Base-by-base conservation (phyloP, 164 flowering plant genomes). In the Vitis rotundifolia region DNA sequence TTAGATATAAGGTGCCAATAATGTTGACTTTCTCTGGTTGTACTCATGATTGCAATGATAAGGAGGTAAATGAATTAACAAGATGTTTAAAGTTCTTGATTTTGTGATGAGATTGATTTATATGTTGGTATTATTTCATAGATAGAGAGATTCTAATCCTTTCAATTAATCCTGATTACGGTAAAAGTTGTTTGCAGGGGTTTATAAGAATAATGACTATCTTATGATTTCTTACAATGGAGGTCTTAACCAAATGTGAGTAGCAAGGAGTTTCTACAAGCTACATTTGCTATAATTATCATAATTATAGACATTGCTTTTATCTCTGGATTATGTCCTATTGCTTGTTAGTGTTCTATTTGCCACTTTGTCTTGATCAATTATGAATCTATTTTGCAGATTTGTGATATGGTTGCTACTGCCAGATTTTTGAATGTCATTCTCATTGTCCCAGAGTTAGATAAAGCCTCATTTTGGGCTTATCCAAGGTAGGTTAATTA, bases 141-240 rank as follows among this genome's bases (percentile, higher is more conserved):
- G n/a, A n/a, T n/a, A n/a, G n/a, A n/a, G n/a, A n/a, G n/a, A n/a
- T n/a, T n/a, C n/a, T n/a, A n/a, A n/a, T n/a, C n/a, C n/a, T n/a
- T n/a, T n/a, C n/a, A n/a, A n/a, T n/a, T n/a, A n/a, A n/a, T n/a
- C n/a, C n/a, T n/a, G n/a, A n/a, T n/a, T n/a, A n/a, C n/a, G n/a
- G n/a, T n/a, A n/a, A n/a, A n/a, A n/a, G n/a, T n/a, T n/a, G n/a
- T n/a, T n/a, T n/a, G n/a, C n/a, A n/a, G n/a, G 88, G 67, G 52
- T 77, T 52, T 85, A 85, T 51, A n/a, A n/a, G n/a, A 85, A 81
- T 54, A 85, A 82, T 76, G 88, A 86, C 10, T 85, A 85, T 71
- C 83, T 85, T 9, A 73, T 83, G 79, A 83, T 85, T 74, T 85
- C 86, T 13, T 85, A 86, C 83, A 85, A 85, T 81, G 88, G 88